phyloP scores from a whole-genome alignment of 2,329 filamentous ascomycete genomes.

The Pseudogymnoascus sp. region DNA sequence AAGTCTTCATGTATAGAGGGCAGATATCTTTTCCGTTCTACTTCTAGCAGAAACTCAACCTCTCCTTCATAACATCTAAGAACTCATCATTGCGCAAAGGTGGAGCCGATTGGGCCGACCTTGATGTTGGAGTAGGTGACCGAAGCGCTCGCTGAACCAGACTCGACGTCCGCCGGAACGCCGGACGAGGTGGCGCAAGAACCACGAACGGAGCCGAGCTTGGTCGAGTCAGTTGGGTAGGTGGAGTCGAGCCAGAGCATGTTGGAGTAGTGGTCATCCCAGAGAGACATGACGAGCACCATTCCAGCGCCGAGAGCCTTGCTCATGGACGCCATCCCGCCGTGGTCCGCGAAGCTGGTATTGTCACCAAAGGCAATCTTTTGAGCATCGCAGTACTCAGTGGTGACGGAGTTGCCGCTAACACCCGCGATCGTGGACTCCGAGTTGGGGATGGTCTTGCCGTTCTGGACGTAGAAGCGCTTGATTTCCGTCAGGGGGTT shows the following conservation, averaged over 20 bases:
- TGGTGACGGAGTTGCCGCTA: slow-evolving; percentile 43
- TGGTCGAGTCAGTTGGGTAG: slow-evolving; percentile 43
- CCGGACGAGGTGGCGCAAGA: slow-evolving; percentile 46
- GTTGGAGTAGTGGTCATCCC: slow-evolving; percentile 48
- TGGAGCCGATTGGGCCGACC: slow-evolving; percentile 26
- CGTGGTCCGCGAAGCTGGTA: slow-evolving; percentile 42
- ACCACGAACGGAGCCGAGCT: slow-evolving; percentile 44
- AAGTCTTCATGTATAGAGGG: background rate
- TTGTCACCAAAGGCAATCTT: slow-evolving; percentile 47
- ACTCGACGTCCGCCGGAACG: slow-evolving; percentile 41
- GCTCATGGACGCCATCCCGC: slow-evolving; percentile 48
- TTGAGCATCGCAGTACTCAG: slow-evolving; percentile 47
- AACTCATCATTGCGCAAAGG: slow-evolving; percentile 14
- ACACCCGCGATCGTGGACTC: slow-evolving; percentile 37
- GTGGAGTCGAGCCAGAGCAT: slow-evolving; percentile 69
- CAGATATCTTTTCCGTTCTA: background rate
- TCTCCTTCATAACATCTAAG: background rate
- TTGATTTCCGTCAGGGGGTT: slow-evolving; percentile 42
- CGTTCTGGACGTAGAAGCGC: slow-evolving; percentile 49
- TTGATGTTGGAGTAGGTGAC: slow-evolving; percentile 32
- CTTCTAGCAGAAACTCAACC: background rate
- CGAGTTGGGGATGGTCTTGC: slow-evolving; percentile 43
- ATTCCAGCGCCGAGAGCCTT: slow-evolving; percentile 47
- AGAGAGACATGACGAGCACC: slow-evolving; percentile 55
- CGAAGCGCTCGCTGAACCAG: slow-evolving; percentile 34